A percentile compares a stretch with the other conserved stretches of the same genome.
phyloP scores from a whole-genome alignment of 192 early-diverging fungal genomes.

The Linnemannia elongata region DNA sequence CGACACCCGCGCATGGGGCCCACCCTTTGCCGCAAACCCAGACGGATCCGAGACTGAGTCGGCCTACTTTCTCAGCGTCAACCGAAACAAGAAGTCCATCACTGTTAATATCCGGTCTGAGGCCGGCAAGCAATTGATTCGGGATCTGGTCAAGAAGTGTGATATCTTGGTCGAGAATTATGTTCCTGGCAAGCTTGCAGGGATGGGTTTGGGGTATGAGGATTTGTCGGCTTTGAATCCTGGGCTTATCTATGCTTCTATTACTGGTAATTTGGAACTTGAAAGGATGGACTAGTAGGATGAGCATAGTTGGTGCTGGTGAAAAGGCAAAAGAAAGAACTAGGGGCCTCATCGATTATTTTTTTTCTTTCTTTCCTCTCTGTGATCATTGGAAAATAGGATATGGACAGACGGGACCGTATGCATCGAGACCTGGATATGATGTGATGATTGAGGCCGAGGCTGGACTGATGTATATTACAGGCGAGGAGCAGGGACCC shows the following conservation, averaged over 20 bases:
- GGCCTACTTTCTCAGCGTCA: conserved; percentile 93
- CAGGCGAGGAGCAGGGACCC: conserved; percentile 83
- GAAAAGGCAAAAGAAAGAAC: background rate
- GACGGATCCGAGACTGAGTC: conserved; percentile 70
- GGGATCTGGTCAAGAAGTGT: conserved; percentile 71
- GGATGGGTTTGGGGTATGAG: conserved; percentile 83
- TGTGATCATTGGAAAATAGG: conserved; percentile 54
- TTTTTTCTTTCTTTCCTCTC: background rate
- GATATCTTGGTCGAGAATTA: conserved; percentile 96
- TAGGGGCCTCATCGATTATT: background rate
- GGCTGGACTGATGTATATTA: conserved; percentile 97
- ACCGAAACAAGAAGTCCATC: conserved; percentile 94
- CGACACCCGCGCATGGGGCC: conserved; percentile 93
- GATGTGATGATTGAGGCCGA: conserved; percentile 93
- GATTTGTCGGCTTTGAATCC: conserved; percentile 78
- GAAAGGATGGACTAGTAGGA: background rate
- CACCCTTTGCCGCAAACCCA: conserved; percentile 65
- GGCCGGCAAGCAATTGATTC: conserved; percentile 74
- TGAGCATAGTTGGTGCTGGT: background rate
- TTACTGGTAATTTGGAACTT: conserved; percentile 64
- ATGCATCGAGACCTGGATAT: conserved; percentile 84
- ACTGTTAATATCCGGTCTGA: conserved; percentile 85
- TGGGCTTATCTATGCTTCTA: conserved; percentile 88
- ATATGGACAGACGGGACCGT: conserved; percentile 92
- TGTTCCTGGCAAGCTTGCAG: conserved; percentile 87